Evolutionary conservation across 805 yeast species (phyloP).

Genomic region (Kodamaea jinghongensis): DNA sequence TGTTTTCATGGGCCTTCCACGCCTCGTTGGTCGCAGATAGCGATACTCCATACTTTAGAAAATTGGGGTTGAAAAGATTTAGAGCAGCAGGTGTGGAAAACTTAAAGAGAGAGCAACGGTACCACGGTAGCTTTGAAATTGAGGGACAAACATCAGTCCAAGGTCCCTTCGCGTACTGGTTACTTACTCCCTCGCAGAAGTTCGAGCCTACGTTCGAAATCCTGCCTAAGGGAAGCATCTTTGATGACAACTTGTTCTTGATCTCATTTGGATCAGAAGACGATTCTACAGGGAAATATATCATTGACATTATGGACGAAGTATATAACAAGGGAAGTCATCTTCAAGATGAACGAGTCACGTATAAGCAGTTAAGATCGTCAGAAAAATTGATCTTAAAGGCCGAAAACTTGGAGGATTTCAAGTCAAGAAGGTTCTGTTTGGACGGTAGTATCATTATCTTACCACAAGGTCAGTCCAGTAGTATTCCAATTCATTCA

Average conservation of each 20-base stretch:
- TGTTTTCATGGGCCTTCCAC: conserved; percentile 83
- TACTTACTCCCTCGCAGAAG: conserved; percentile 51
- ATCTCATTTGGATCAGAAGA: conserved; percentile 43
- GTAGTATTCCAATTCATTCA: conserved; percentile 13
- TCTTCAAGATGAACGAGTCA: conserved; percentile 45
- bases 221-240: conserved; percentile 56
- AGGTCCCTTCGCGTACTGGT: conserved; percentile 57
- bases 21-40: conserved; percentile 81
- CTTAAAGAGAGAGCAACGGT: conserved; percentile 48
- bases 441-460: conserved; percentile 59
- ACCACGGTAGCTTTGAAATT: conserved; percentile 40
- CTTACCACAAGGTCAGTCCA: conserved; percentile 5
- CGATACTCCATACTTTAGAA: conserved; percentile 64
- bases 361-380: conserved; percentile 35
- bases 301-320: conserved; percentile 54
- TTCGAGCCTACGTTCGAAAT: conserved; percentile 63
- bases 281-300: conserved; percentile 20
- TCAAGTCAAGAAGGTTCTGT: conserved; percentile 52
- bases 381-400: conserved; percentile 23
- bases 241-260: conserved; percentile 41
- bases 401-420: conserved; percentile 11
- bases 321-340: conserved; percentile 61
- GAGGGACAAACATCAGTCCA: conserved; percentile 6
- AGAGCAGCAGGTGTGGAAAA: conserved; percentile 62
- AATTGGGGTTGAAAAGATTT: conserved; percentile 66